These are phyloP conservation scores for Erysimum cheiranthoides DNA, from an alignment of 345 rosid species.

Conservation along the genomic window DNA sequence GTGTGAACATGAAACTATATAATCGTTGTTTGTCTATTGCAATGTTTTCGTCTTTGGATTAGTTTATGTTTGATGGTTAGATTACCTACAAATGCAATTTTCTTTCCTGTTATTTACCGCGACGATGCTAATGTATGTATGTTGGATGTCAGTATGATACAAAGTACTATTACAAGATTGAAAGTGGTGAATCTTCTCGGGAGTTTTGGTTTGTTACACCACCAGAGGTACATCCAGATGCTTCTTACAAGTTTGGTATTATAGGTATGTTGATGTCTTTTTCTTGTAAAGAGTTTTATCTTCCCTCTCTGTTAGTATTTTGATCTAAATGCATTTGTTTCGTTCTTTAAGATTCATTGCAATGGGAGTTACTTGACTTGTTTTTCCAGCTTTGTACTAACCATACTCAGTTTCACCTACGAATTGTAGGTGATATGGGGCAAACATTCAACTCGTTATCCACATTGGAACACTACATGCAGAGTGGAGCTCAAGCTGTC, in stretches of 20 bases:
- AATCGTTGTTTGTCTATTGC: neutral
- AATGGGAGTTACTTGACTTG: neutral
- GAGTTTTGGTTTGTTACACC: constrained; percentile 94
- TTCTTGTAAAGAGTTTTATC: neutral
- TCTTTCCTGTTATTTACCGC: neutral
- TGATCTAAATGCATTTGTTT: neutral
- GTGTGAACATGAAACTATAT: neutral
- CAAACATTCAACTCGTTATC: constrained; percentile 95
- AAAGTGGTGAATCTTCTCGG: constrained; percentile 67
- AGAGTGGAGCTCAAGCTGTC: constrained; percentile 82
- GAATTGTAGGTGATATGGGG: constrained; percentile 82
- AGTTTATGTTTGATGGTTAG: neutral
- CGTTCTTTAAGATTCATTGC: neutral
- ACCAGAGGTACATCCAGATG: constrained; percentile 76
- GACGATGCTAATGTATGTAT: constrained; percentile 2
- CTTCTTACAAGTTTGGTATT: constrained; percentile 87
- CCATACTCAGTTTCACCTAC: constrained; percentile 2
- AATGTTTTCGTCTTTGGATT: neutral
- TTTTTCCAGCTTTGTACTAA: constrained; percentile 5
- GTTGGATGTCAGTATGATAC: constrained; percentile 64
- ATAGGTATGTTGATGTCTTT: constrained; percentile 64
- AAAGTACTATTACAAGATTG: constrained; percentile 88
- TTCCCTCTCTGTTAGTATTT: neutral
- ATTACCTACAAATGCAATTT: neutral
- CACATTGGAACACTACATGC: constrained; percentile 84